Evolutionary conservation across 306 rosid species (phyloP), one percentile per base, ranked within the genome.

Genomic region (Gastrolobium villosum): DNA sequence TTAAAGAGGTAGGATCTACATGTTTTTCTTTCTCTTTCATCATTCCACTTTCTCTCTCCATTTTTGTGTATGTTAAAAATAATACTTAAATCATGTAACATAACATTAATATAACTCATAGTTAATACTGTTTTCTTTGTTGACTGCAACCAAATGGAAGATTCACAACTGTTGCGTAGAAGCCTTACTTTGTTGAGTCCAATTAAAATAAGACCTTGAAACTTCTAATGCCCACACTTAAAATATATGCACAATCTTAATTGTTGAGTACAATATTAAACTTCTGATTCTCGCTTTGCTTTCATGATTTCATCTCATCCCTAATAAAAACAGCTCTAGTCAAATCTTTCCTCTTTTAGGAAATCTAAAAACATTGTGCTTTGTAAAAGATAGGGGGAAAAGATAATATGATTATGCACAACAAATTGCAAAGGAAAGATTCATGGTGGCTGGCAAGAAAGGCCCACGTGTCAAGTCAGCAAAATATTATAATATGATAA

Each of bases 341-440:
- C 78, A 70, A 76, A 63, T 70, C 67, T 54, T 82, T 63, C 85
- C 40, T 61, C 64, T 70, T 53, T 75, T 37, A 48, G 48, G 26
- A 82, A 36, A 43, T 72, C 14, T 14, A 40, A 71, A 79, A 53
- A 79, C 68, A 10, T 4, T 52, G 61, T 44, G 61, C 55, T 76
- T 70, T 54, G 15, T 10, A 20, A 68, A 52, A 65, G 75, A 5
- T 28, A 31, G 6, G 8, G 6, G 43, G 30, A 54, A 39, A 44
- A 41, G 68, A 54, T 40, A n/a, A 41, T 15, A 35, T 32, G 30
- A 48, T 15, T 49, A 9, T 28, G 62, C 37, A 50, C 15, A 45
- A 9, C 43, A 14, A 56, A 70, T 35, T 49, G 10, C 49, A 40
- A 45, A 63, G 74, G 36, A 13, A 40, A 40, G 14, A 45, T 73